Conservation (phyloP, 2,329 filamentous ascomycete genomes). For the Periconia digitata region DNA sequence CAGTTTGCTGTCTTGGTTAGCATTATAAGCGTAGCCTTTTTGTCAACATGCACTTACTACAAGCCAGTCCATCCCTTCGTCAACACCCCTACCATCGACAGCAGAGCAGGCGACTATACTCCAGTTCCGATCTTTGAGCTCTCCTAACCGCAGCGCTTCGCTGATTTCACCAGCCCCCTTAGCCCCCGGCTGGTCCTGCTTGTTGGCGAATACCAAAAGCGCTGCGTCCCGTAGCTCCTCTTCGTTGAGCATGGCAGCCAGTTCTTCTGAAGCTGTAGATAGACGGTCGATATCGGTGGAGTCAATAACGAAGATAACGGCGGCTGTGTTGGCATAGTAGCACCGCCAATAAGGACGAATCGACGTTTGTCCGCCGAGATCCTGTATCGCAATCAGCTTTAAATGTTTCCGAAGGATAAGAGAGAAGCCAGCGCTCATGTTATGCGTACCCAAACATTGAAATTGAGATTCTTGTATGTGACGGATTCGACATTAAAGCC, state of each 20-base stretch:
- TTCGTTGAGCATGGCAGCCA: slow-evolving; percentile 94
- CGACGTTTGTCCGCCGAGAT: slow-evolving; percentile 96
- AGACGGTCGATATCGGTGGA: slow-evolving; percentile 96
- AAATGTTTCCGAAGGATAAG: slow-evolving; percentile 1
- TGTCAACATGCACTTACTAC: slow-evolving; percentile 62
- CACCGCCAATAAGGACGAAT: slow-evolving; percentile 99
- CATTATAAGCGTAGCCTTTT: neutral
- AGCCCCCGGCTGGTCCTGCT: slow-evolving; percentile 96
- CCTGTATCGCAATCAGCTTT: slow-evolving; percentile 50
- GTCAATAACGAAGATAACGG: slow-evolving; percentile 98
- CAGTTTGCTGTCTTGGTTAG: slow-evolving; percentile 19
- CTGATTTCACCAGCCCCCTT: slow-evolving; percentile 97
- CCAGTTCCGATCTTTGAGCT: slow-evolving; percentile 96
- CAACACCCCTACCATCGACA: slow-evolving; percentile 90
- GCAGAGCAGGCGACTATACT: slow-evolving; percentile 98
- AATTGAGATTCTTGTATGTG: slow-evolving; percentile 96
- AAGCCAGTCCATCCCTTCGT: slow-evolving; percentile 99
- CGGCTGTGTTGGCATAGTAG: slow-evolving; percentile 98
- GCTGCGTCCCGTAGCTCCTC: slow-evolving; percentile 93
- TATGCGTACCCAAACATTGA: slow-evolving; percentile 88
- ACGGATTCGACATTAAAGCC: slow-evolving; percentile 99
- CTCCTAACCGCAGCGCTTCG: slow-evolving; percentile 84
- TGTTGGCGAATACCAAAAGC: slow-evolving; percentile 95
- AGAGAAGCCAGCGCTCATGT: neutral
- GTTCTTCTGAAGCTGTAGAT: slow-evolving; percentile 87